Conservation (phyloP, 1,284 basidiomycete species). For the Marasmius sp. region DNA sequence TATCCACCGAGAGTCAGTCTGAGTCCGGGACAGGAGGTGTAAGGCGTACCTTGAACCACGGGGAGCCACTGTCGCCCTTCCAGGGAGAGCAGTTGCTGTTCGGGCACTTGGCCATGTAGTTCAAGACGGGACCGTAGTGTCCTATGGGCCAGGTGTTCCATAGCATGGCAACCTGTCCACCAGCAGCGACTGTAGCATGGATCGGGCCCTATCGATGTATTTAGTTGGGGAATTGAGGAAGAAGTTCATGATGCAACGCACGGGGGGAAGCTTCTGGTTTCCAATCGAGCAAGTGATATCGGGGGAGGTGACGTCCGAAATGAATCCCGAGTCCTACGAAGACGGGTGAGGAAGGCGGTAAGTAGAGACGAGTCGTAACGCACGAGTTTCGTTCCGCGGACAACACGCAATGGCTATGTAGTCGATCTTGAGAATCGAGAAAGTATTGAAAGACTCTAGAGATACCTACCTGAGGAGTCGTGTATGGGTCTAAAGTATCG, state of each 20-base stretch:
- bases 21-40: neutral
- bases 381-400: conserved; percentile 33
- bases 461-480: conserved; percentile 26
- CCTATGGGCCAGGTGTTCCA: conserved; percentile 39
- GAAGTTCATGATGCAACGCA: too few species aligned
- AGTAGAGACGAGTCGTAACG: conserved; percentile 11
- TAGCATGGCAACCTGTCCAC: conserved; percentile 28
- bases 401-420: conserved; percentile 28
- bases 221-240: neutral
- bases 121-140: conserved; percentile 35
- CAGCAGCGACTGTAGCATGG: conserved; percentile 31
- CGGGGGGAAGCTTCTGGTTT: conserved; percentile 32
- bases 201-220: conserved; percentile 27
- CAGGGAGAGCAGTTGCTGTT: conserved; percentile 30
- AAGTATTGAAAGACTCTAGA: neutral
- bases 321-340: conserved; percentile 23
- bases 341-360: neutral
- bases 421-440: neutral
- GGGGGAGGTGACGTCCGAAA: conserved; percentile 26
- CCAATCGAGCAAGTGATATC: conserved; percentile 38
- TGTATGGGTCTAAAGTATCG: conserved; percentile 27
- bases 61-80: conserved; percentile 33
- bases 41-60: conserved; percentile 34
- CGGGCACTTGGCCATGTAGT: conserved; percentile 37
- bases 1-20: neutral